These are phyloP conservation scores for Angomonas ambiguus DNA, from an alignment of 208 protist genomes.

Conservation along the genomic window DNA sequence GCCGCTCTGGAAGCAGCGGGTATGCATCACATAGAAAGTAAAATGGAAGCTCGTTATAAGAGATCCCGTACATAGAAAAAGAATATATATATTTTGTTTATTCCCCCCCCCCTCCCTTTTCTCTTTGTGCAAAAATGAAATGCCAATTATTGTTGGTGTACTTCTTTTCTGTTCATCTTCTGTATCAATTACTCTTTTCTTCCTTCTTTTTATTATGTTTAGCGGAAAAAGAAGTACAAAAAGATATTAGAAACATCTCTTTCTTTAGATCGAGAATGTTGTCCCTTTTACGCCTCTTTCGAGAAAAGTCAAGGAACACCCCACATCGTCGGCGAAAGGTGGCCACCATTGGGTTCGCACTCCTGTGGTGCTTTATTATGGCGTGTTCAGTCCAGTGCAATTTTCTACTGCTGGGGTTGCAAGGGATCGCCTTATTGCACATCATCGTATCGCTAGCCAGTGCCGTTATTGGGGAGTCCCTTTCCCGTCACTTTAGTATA, in stretches of 20 bases:
- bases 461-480: slow-evolving; percentile 25
- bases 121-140: too few relatives aligned
- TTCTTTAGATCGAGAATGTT: too few relatives aligned
- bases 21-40: slow-evolving; percentile 56
- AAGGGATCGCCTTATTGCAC: slow-evolving; percentile 44
- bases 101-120: not conserved
- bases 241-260: too few relatives aligned
- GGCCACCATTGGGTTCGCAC: slow-evolving; percentile 23
- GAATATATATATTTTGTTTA: not conserved
- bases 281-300: slow-evolving; percentile 16
- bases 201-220: too few relatives aligned
- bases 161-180: too few relatives aligned
- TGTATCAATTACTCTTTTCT: too few relatives aligned
- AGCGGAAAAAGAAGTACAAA: too few relatives aligned
- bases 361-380: slow-evolving; percentile 37
- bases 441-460: slow-evolving; percentile 29
- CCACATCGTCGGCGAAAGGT: slow-evolving; percentile 20
- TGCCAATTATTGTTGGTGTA: too few relatives aligned
- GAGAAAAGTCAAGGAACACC: slow-evolving; percentile 1
- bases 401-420: slow-evolving; percentile 33
- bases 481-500: slow-evolving; percentile 8
- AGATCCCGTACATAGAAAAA: slow-evolving; percentile 23
- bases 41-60: slow-evolving; percentile 50
- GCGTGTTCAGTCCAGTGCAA: slow-evolving; percentile 26
- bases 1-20: slow-evolving; percentile 60